Percentiles rank a stretch among this genome's conserved stretches.
phyloP scores from a whole-genome alignment of 805 yeast genomes.

The Debaryomyces maramus region DNA sequence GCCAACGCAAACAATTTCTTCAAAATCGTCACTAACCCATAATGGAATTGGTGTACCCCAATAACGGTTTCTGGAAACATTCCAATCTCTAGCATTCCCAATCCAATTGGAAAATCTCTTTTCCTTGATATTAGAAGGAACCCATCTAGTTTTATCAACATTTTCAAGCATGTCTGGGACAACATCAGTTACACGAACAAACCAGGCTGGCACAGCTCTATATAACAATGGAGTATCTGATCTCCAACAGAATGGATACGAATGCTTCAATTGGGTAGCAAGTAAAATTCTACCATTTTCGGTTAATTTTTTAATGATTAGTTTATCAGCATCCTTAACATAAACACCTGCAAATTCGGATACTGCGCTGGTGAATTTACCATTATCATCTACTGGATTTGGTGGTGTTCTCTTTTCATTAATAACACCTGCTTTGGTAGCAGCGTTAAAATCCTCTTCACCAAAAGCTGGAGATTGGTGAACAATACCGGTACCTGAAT shows the following conservation, averaged over 20 bases:
- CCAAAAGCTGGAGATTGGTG: slow-evolving; percentile 99
- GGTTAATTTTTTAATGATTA: slow-evolving; percentile 81
- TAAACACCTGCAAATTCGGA: slow-evolving; percentile 75
- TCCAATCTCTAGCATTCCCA: slow-evolving; percentile 99
- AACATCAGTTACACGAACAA: slow-evolving; percentile 83
- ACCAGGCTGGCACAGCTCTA: slow-evolving; percentile 98
- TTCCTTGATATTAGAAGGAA: slow-evolving; percentile 85
- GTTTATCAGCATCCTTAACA: slow-evolving; percentile 94
- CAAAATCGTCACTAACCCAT: slow-evolving; percentile 93
- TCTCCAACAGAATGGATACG: slow-evolving; percentile 99
- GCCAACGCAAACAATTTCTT: slow-evolving; percentile 92
- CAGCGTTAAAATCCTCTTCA: slow-evolving; percentile 93
- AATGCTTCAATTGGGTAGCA: slow-evolving; percentile 84
- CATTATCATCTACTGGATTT: slow-evolving; percentile 92
- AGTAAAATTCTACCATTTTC: slow-evolving; percentile 72
- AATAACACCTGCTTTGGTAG: slow-evolving; percentile 74
- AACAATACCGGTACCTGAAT: slow-evolving; percentile 98
- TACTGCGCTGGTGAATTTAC: slow-evolving; percentile 77
- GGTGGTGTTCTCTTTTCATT: slow-evolving; percentile 73
- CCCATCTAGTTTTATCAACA: slow-evolving; percentile 91
- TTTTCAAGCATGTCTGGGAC: slow-evolving; percentile 87
- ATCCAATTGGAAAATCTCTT: slow-evolving; percentile 98
- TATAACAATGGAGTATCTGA: slow-evolving; percentile 96
- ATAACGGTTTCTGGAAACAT: slow-evolving; percentile 94
- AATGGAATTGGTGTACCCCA: slow-evolving; percentile 99